Conservation (phyloP, 495 filamentous ascomycete genomes). For the Hyaloscypha variabilis region DNA sequence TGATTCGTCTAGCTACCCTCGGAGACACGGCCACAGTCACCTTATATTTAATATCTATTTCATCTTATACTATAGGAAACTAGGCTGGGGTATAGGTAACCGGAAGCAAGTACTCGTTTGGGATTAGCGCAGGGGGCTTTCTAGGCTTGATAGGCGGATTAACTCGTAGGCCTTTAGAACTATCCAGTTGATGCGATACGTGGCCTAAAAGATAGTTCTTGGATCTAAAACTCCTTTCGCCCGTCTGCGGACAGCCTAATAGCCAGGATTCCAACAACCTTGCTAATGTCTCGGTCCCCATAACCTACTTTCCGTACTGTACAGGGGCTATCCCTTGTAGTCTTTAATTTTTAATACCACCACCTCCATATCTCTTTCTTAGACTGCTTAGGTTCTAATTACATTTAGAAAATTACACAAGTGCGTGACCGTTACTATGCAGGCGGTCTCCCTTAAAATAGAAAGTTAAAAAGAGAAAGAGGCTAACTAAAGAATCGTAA, state of each 20-base stretch:
- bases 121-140: not conserved
- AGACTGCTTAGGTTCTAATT: not conserved
- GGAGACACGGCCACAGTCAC: constrained; percentile 15
- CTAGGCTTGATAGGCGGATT: not conserved
- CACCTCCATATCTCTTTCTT: not conserved
- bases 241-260: not conserved
- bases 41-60: constrained; percentile 21
- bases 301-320: not conserved
- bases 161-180: not conserved
- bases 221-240: not conserved
- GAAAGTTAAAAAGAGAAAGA: not conserved
- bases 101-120: not conserved
- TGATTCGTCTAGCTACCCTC: constrained; percentile 14
- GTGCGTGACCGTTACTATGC: not conserved
- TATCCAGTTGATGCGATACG: not conserved
- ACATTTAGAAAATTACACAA: not conserved
- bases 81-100: not conserved
- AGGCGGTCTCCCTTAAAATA: not conserved
- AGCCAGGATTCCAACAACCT: not conserved
- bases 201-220: not conserved
- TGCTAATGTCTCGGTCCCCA: not conserved
- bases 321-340: not conserved
- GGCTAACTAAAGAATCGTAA: not conserved
- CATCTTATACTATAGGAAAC: too few species aligned
- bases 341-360: not conserved